Evolutionary conservation across 2,329 filamentous ascomycete genomes (phyloP).

Genomic region (Venturia pyrina): DNA sequence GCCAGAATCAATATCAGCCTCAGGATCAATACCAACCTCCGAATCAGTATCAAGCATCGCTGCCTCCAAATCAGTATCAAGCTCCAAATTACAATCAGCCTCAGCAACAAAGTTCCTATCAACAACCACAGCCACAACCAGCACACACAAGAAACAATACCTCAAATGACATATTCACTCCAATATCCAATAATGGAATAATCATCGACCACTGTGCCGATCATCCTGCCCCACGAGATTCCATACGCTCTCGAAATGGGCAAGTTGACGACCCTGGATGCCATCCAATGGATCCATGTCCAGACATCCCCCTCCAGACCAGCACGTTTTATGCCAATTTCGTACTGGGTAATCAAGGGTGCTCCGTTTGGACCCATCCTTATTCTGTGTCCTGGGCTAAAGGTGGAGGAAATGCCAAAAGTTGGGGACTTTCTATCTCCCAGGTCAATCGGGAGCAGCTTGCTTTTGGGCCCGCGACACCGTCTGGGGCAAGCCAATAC

Average conservation of each 20-base stretch:
- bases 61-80: background rate
- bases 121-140: background rate
- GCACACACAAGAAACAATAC: background rate
- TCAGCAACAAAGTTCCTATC: background rate
- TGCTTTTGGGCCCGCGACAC: constrained; percentile 48
- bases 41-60: background rate
- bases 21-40: background rate
- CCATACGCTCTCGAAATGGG: constrained; percentile 2
- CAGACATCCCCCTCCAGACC: constrained; percentile 41
- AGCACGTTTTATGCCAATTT: constrained; percentile 68
- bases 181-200: background rate
- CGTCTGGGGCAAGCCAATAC: constrained; percentile 44
- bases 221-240: constrained; percentile 28
- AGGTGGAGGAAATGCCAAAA: constrained; percentile 45
- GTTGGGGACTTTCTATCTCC: constrained; percentile 69
- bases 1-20: background rate
- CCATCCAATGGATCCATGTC: background rate
- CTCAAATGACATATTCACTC: constrained; percentile 3
- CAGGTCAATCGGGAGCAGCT: constrained; percentile 61
- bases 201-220: constrained; percentile 24
- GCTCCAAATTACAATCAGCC: background rate
- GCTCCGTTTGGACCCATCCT: constrained; percentile 62
- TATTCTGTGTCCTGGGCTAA: constrained; percentile 36
- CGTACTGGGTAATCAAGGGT: constrained; percentile 62
- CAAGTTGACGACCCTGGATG: background rate